These are phyloP conservation scores for Hansfordia pulvinata DNA, from an alignment of 2,329 filamentous ascomycete species.

Conservation along the genomic window DNA sequence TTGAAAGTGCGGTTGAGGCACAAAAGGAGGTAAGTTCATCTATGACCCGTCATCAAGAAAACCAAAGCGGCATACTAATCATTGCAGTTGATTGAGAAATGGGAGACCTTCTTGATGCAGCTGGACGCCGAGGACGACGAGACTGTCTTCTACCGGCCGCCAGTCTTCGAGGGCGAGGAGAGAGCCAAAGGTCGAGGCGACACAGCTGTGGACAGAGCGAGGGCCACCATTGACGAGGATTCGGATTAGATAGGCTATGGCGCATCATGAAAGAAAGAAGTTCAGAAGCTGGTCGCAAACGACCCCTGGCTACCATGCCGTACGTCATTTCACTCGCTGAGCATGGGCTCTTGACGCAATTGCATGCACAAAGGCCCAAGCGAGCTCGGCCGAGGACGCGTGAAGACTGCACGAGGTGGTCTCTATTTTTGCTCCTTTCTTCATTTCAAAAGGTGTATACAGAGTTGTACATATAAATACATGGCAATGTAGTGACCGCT, in stretches of 20 bases:
- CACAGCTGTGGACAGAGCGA: conserved; percentile 45
- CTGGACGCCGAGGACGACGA: conserved; percentile 88
- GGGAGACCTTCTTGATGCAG: conserved; percentile 97
- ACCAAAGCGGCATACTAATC: conserved; percentile 10
- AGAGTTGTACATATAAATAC: conserved; percentile 16
- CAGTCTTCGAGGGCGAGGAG: conserved; percentile 36
- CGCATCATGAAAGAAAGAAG: too few relatives aligned
- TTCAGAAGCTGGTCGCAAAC: too few relatives aligned
- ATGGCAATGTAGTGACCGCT: too few relatives aligned
- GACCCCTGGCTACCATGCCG: too few relatives aligned
- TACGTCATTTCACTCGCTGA: too few relatives aligned
- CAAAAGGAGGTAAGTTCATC: conserved; percentile 75
- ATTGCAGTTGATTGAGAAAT: conserved; percentile 61
- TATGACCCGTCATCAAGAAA: conserved; percentile 1
- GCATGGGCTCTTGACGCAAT: too few relatives aligned
- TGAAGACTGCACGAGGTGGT: conserved; percentile 1
- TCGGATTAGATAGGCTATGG: conserved; percentile 32
- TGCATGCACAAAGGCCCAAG: neutral
- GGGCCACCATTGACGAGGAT: conserved; percentile 45
- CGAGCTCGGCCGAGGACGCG: neutral
- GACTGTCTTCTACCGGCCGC: conserved; percentile 49
- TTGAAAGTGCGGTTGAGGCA: conserved; percentile 93
- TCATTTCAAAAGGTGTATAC: conserved; percentile 11
- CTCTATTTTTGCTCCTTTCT: neutral
- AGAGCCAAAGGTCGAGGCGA: conserved; percentile 33